Conservation (phyloP, 2,329 filamentous ascomycete genomes). For the Ceratocystis eucalypticola region DNA sequence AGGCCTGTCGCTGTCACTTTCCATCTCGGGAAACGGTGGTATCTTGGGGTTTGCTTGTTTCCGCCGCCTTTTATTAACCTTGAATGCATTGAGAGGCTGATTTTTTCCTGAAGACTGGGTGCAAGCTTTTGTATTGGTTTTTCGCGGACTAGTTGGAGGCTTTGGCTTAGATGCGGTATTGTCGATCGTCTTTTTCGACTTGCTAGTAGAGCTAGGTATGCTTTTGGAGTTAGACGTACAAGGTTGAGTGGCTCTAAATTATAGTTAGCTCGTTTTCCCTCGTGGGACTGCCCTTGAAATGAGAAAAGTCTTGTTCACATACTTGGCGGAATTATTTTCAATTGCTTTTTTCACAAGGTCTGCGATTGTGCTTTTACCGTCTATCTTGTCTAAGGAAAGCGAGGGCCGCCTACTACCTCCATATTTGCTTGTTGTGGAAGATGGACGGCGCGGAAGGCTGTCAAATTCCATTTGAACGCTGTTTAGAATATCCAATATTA, state of each 20-base stretch:
- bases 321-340: neutral
- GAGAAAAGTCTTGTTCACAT: neutral
- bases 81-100: neutral
- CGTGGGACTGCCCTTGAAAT: too few species aligned
- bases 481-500: neutral
- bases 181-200: neutral
- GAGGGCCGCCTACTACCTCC: neutral
- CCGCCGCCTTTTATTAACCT: neutral
- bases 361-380: neutral
- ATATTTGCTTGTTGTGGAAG: neutral
- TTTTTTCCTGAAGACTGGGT: neutral
- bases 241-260: neutral
- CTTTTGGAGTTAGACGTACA: neutral
- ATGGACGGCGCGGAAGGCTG: neutral
- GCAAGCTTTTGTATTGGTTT: neutral
- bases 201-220: neutral
- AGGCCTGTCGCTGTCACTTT: neutral
- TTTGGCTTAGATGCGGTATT: neutral
- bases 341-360: neutral
- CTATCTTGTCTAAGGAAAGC: neutral
- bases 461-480: neutral
- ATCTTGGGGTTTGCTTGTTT: constrained; percentile 3
- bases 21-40: constrained; percentile 12
- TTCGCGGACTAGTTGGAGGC: neutral
- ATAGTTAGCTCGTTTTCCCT: neutral